Evolutionary conservation across 768 basidiomycete genomes (phyloP).

Genomic region (Crassisporium funariophilum): DNA sequence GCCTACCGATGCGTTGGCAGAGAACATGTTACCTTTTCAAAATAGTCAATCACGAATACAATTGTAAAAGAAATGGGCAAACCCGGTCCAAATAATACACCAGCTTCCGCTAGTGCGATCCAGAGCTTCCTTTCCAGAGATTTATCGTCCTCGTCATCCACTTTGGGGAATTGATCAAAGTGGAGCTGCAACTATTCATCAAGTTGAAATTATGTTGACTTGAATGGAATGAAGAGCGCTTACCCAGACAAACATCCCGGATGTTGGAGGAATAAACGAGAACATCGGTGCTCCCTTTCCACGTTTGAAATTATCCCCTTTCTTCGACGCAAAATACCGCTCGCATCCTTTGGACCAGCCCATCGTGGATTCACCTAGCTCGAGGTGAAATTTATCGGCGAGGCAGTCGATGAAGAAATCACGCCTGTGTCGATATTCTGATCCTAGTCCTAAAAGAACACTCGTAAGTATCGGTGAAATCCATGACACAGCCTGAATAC

Average conservation of each 20-base stretch:
- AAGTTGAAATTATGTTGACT: not conserved
- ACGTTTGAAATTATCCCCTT: constrained; percentile 22
- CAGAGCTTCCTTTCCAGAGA: constrained; percentile 62
- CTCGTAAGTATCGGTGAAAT: not conserved
- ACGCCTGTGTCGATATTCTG: constrained; percentile 59
- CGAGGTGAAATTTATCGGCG: constrained; percentile 61
- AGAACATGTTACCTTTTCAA: constrained; percentile 43
- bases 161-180: constrained; percentile 56
- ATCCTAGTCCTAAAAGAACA: constrained; percentile 43
- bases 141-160: constrained; percentile 37
- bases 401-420: constrained; percentile 68
- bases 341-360: constrained; percentile 37
- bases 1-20: constrained; percentile 28
- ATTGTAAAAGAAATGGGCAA: constrained; percentile 16
- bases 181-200: constrained; percentile 57
- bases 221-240: constrained; percentile 13
- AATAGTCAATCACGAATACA: not conserved
- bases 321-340: constrained; percentile 49
- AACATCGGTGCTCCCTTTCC: constrained; percentile 39
- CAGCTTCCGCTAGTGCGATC: constrained; percentile 57
- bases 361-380: constrained; percentile 30
- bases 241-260: constrained; percentile 87
- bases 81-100: constrained; percentile 69
- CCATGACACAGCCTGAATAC: not conserved
- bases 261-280: constrained; percentile 71